A percentile compares a stretch with the other conserved stretches of the same genome.
Conservation (phyloP, 257 asterid species). For the Plectranthus barbatus region DNA sequence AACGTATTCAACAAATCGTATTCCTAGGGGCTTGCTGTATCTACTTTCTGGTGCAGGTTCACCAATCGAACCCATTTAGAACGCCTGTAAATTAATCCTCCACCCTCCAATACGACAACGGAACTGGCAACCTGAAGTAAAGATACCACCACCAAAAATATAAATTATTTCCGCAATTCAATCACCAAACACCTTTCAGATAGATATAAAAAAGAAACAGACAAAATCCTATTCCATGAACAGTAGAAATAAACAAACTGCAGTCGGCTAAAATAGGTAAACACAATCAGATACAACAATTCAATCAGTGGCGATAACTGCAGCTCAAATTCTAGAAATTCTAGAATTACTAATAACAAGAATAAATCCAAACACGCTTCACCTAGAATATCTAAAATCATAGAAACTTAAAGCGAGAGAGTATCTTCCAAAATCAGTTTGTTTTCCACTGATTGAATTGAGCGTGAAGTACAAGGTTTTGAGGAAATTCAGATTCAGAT, state of each 20-base stretch:
- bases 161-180: neutral
- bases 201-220: too few species aligned
- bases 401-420: neutral
- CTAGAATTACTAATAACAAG: neutral
- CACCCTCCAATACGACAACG: neutral
- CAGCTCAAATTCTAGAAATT: neutral
- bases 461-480: neutral
- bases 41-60: constrained; percentile 21
- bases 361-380: neutral
- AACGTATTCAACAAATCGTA: constrained; percentile 41
- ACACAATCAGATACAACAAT: neutral
- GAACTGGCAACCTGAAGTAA: constrained; percentile 26
- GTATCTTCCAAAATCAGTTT: neutral
- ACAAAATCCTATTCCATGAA: neutral
- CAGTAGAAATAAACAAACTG: neutral
- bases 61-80: constrained; percentile 52
- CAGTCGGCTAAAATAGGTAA: neutral
- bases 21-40: constrained; percentile 58
- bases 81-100: neutral
- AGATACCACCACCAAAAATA: neutral
- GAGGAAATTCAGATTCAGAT: neutral
- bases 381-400: neutral
- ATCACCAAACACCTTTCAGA: neutral
- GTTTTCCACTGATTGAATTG: neutral
- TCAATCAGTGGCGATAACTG: too few species aligned